A percentile compares a stretch with the other conserved stretches of the same genome.
phyloP scores from a whole-genome alignment of 2,329 filamentous ascomycete species.

The Sphaerulina vaccinii region DNA sequence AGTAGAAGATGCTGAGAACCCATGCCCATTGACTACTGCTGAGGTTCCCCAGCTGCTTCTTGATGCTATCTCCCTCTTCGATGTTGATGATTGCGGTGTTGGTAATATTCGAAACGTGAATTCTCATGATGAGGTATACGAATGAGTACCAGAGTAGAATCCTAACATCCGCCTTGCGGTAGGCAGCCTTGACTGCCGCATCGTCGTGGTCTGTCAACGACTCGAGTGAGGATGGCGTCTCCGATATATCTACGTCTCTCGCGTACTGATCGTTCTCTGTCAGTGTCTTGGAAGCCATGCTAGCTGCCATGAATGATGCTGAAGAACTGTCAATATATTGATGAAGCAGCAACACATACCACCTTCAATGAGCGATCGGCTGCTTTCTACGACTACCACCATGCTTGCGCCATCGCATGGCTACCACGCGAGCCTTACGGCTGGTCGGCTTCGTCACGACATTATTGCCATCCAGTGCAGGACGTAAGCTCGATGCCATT shows the following conservation, averaged over 20 bases:
- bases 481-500: too few relatives aligned
- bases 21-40: conserved; percentile 38
- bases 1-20: conserved; percentile 38
- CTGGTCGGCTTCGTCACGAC: too few relatives aligned
- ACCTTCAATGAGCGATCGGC: too few relatives aligned
- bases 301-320: too few relatives aligned
- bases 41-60: conserved; percentile 36
- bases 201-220: background rate
- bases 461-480: too few relatives aligned
- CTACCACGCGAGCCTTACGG: too few relatives aligned
- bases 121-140: conserved; percentile 36
- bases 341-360: too few relatives aligned
- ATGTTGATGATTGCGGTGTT: conserved; percentile 40
- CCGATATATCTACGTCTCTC: background rate
- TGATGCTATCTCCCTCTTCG: conserved; percentile 37
- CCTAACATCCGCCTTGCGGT: conserved; percentile 37
- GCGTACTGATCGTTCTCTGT: background rate
- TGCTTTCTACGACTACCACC: too few relatives aligned
- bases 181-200: conserved; percentile 16
- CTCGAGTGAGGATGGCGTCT: background rate
- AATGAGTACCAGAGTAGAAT: conserved; percentile 37
- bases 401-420: too few relatives aligned
- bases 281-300: too few relatives aligned
- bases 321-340: too few relatives aligned
- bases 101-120: conserved; percentile 37